Evolutionary conservation across 257 asterid genomes (phyloP), one percentile per base, ranked within the genome.

Genomic region (Echium plantagineum): DNA sequence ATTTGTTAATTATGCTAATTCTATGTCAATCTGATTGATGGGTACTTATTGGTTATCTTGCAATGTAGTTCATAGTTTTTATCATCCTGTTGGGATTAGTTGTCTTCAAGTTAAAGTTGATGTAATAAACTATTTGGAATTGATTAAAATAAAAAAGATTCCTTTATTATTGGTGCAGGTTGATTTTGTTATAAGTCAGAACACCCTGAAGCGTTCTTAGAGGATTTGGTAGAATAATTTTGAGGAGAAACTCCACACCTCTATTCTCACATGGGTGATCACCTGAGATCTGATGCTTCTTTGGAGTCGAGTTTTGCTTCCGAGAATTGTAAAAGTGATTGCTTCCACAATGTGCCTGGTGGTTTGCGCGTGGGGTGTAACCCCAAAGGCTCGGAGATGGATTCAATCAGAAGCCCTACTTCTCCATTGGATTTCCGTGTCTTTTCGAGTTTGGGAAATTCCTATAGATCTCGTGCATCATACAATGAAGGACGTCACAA

Each of bases 341-440:
- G 85, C 60, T 65, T 80, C 69, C 75, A 78, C 66, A 79, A 74
- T 65, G 78, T 75, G 28, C 86, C 96, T 64, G 86, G 49, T 42
- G 49, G 86, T 55, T 65, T 85, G 53, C 80, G 80, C 73, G 87
- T 86, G 55, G 32, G 94, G 52, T 78, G 76, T 73, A 83, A 77
- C 67, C 72, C 84, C n/a, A 83, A 70, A 75, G 74, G 55, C 55
- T 76, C 89, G 5, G 98, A 91, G 57, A 78, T 84, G 16, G 95
- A 91, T 70, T 81, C 98, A n/a, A 86, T 79, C 53, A 84, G 80
- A 69, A 91, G 98, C 63, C 96, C 98, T 0, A 91, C 94, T 30
- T 91, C 96, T 30, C 90, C 98, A 0, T 80, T 91, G 75, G 98
- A 91, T 63, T 84, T 85, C 65, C 80, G 89, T 68, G 81, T 85